phyloP scores from a whole-genome alignment of 2,329 filamentous ascomycete species.

The Zopfia rhizophila region DNA sequence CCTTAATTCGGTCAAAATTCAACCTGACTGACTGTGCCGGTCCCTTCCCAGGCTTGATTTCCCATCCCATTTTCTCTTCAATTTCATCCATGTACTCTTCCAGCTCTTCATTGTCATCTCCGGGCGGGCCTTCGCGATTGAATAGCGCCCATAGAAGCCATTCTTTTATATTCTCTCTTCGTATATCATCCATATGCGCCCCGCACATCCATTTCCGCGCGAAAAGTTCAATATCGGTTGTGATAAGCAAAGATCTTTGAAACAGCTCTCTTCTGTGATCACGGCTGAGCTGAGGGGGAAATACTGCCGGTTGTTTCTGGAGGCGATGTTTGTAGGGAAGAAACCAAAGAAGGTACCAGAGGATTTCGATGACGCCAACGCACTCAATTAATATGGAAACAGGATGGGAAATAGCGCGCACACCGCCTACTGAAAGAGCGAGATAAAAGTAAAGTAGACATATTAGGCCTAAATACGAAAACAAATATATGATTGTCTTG shows the following conservation, averaged over 20 bases:
- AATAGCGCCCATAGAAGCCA: conserved; percentile 75
- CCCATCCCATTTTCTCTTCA: conserved; percentile 61
- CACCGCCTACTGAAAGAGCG: conserved; percentile 37
- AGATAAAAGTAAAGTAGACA: conserved; percentile 54
- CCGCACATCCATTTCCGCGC: conserved; percentile 71
- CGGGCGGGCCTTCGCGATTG: conserved; percentile 56
- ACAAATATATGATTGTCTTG: conserved; percentile 54
- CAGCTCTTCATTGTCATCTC: conserved; percentile 58
- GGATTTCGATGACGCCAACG: conserved; percentile 57
- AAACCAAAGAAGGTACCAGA: conserved; percentile 63
- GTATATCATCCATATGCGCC: conserved; percentile 64
- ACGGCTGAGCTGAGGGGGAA: conserved; percentile 56
- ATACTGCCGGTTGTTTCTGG: conserved; percentile 59
- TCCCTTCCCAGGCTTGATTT: conserved; percentile 64
- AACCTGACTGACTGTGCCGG: conserved; percentile 66
- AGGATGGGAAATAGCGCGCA: conserved; percentile 28
- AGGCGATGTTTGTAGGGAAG: conserved; percentile 60
- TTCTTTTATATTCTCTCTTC: conserved; percentile 70
- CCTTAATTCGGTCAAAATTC: conserved; percentile 68
- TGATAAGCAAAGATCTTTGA: conserved; percentile 61
- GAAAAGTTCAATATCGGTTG: conserved; percentile 64
- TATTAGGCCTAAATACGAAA: conserved; percentile 59
- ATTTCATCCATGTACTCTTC: conserved; percentile 62
- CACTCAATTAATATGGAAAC: conserved; percentile 44
- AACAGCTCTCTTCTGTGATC: conserved; percentile 65